Percentiles rank a stretch among this genome's conserved stretches.
These are phyloP conservation scores for Clarireedia paspali DNA, from an alignment of 2,329 filamentous ascomycete species.

Conservation along the genomic window DNA sequence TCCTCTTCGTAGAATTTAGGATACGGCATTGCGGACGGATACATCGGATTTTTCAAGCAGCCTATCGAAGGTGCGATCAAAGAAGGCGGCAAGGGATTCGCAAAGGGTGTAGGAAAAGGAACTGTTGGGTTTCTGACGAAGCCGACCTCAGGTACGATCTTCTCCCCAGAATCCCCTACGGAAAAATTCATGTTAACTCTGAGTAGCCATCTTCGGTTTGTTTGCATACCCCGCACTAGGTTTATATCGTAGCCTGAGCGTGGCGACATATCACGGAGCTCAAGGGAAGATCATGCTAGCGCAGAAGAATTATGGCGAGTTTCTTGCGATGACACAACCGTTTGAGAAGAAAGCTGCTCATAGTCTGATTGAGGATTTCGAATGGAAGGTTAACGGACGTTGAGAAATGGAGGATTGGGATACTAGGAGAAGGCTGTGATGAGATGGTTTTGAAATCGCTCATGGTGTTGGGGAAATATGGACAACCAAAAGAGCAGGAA, in stretches of 20 bases:
- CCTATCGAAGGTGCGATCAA: not conserved
- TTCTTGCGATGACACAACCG: not conserved
- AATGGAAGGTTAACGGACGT: no score
- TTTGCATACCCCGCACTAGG: slow-evolving; percentile 8
- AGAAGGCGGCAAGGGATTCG: not conserved
- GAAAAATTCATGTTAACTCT: not conserved
- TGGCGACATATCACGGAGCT: not conserved
- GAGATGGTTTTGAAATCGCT: no score
- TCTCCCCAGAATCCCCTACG: no score
- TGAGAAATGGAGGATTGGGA: no score
- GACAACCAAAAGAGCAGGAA: no score
- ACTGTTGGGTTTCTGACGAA: not conserved
- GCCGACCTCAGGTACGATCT: not conserved
- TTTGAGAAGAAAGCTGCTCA: no score
- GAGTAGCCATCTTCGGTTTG: slow-evolving; percentile 1
- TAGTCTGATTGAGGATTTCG: no score
- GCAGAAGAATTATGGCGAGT: not conserved
- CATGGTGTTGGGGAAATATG: no score
- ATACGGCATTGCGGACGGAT: not conserved
- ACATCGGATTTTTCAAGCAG: not conserved
- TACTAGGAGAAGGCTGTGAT: no score
- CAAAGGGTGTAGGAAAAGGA: not conserved
- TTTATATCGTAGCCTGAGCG: slow-evolving; percentile 4
- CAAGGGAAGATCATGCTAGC: not conserved
- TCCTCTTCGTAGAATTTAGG: not conserved